Evolutionary conservation across 2,329 filamentous ascomycete genomes (phyloP).

Genomic region (Ceratocystis variospora): DNA sequence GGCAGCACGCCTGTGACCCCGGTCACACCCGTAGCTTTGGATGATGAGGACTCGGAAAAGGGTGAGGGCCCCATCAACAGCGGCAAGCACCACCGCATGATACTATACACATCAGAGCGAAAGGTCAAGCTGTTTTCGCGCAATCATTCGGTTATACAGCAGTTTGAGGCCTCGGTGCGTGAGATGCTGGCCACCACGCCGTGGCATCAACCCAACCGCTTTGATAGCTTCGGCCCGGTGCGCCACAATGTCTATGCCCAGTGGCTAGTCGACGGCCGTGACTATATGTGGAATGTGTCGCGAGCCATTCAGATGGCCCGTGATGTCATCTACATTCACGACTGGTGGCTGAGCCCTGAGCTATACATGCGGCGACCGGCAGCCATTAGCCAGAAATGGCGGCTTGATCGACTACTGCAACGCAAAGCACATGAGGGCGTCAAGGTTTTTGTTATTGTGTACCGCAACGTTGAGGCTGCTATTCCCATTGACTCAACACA

Average conservation of each 20-base stretch:
- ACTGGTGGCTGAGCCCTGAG: constrained; percentile 97
- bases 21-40: constrained; percentile 7
- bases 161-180: constrained; percentile 86
- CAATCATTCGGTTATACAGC: constrained; percentile 74
- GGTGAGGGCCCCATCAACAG: constrained; percentile 16
- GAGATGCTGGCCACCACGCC: constrained; percentile 72
- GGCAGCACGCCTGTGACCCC: constrained; percentile 21
- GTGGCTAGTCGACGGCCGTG: constrained; percentile 90
- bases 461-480: constrained; percentile 92
- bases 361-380: constrained; percentile 88
- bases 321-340: constrained; percentile 97
- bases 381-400: constrained; percentile 95
- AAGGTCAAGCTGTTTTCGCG: constrained; percentile 83
- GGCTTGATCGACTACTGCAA: constrained; percentile 82
- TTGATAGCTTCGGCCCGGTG: constrained; percentile 86
- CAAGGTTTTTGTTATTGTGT: constrained; percentile 95
- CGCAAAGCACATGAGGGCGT: constrained; percentile 88
- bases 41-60: constrained; percentile 18
- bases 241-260: constrained; percentile 77
- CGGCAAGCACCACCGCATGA: constrained; percentile 65
- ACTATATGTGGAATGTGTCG: constrained; percentile 99
- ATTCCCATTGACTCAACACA: constrained; percentile 97
- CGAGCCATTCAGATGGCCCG: constrained; percentile 92
- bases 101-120: constrained; percentile 79
- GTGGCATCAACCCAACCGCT: constrained; percentile 75